Conservation (phyloP, 352 stramenopile species). For the Pythium pectinolyticum region DNA sequence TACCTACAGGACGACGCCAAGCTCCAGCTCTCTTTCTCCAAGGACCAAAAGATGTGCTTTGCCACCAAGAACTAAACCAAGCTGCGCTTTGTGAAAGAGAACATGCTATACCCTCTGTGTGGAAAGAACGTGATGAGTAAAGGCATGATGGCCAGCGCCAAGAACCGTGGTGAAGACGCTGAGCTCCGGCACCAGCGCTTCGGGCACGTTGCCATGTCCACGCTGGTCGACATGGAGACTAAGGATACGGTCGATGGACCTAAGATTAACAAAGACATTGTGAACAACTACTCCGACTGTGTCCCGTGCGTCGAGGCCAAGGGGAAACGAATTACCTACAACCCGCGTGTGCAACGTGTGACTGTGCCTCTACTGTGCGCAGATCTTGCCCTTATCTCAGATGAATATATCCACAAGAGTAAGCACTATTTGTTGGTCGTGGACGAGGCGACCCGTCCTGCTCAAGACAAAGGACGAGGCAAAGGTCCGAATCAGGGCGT, state of each 20-base stretch:
- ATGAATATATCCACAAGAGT: not conserved
- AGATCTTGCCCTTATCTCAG: too few relatives aligned
- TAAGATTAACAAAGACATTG: constrained; percentile 1
- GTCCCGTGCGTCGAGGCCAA: constrained; percentile 8
- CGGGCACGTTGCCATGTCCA: not conserved
- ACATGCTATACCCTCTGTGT: not conserved
- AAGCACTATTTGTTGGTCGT: constrained; percentile 23
- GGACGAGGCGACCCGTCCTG: constrained; percentile 22
- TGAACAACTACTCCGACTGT: constrained; percentile 15
- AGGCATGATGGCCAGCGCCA: not conserved
- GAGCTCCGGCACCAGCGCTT: constrained; percentile 4
- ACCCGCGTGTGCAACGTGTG: not conserved
- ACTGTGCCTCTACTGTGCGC: not conserved
- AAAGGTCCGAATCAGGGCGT: not conserved
- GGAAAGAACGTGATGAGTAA: not conserved
- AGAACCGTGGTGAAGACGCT: not conserved
- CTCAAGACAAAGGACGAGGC: constrained; percentile 7
- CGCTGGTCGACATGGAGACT: not conserved
- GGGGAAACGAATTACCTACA: constrained; percentile 1
- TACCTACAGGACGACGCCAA: not conserved
- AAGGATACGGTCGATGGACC: not conserved
- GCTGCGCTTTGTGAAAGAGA: not conserved
- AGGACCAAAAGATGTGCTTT: not conserved
- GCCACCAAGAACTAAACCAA: not conserved
- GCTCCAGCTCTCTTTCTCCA: not conserved